Evolutionary conservation across 2,329 filamentous ascomycete species (phyloP).

Genomic region (Fusarium sp.): DNA sequence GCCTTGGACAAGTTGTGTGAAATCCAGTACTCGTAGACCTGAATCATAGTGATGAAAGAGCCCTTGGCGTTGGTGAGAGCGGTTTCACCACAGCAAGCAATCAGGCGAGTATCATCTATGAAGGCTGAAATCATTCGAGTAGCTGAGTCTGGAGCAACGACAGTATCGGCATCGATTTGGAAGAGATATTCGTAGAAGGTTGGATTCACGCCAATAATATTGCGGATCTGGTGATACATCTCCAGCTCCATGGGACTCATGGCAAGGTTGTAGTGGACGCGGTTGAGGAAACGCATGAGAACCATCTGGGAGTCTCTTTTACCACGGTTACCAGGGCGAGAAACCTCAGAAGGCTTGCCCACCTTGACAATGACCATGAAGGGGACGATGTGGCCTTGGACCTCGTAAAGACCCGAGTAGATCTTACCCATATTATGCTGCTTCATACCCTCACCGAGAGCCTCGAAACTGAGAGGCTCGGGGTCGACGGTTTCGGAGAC

Average conservation of each 20-base stretch:
- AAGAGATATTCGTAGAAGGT: conserved; percentile 98
- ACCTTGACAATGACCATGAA: conserved; percentile 98
- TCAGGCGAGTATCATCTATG: conserved; percentile 89
- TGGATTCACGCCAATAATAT: conserved; percentile 98
- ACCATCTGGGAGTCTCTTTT: conserved; percentile 99
- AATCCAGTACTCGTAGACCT: conserved; percentile 99
- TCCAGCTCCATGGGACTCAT: conserved; percentile 98
- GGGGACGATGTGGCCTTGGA: conserved; percentile 96
- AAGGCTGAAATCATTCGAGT: conserved; percentile 93
- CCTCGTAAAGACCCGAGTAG: conserved; percentile 97
- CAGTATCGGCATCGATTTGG: conserved; percentile 96
- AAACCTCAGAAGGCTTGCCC: conserved; percentile 95
- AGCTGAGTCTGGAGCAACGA: conserved; percentile 87
- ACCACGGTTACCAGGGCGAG: conserved; percentile 94
- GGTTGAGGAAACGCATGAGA: conserved; percentile 98
- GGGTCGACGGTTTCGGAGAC: conserved; percentile 94
- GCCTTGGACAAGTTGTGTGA: conserved; percentile 97
- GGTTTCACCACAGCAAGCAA: conserved; percentile 94
- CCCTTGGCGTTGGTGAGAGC: conserved; percentile 90
- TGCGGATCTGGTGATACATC: conserved; percentile 98
- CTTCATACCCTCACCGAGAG: conserved; percentile 92
- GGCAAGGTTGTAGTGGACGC: conserved; percentile 94
- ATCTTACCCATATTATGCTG: conserved; percentile 99
- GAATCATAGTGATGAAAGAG: conserved; percentile 97
- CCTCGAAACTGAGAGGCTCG: conserved; percentile 95